phyloP scores from a whole-genome alignment of 257 asterid species.

The Nicotiana knightiana region DNA sequence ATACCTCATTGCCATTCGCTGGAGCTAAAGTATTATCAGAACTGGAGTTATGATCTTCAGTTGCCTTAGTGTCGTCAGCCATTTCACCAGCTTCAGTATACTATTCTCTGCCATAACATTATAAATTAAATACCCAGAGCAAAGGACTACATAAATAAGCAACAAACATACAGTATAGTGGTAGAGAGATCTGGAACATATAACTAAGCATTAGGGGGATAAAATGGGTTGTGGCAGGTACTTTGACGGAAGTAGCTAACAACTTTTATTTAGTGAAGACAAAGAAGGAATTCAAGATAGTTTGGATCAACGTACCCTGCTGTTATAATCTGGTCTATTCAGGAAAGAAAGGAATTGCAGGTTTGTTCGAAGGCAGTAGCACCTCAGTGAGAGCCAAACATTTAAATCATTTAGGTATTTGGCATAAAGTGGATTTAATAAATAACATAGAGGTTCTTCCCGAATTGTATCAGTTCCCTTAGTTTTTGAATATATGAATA shows the following conservation, averaged over 20 bases:
- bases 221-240: not conserved
- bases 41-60: conserved; percentile 28
- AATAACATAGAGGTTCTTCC: not conserved
- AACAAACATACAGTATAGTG: not conserved
- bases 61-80: conserved; percentile 44
- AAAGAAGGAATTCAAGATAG: not conserved
- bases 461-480: not conserved
- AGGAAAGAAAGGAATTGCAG: not conserved
- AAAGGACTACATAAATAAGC: not conserved
- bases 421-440: not conserved
- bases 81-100: conserved; percentile 21
- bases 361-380: not conserved
- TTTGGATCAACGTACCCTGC: not conserved
- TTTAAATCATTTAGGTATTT: not conserved
- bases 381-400: not conserved
- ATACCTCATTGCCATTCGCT: conserved; percentile 36
- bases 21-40: conserved; percentile 31
- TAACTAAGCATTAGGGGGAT: not conserved
- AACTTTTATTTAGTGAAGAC: not conserved
- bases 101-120: conserved; percentile 10
- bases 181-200: not conserved
- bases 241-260: not conserved
- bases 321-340: not conserved
- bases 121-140: not conserved
- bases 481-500: not conserved